Evolutionary conservation across 1,284 basidiomycete species (phyloP).

Genomic region (Leccinum griseonigrum): DNA sequence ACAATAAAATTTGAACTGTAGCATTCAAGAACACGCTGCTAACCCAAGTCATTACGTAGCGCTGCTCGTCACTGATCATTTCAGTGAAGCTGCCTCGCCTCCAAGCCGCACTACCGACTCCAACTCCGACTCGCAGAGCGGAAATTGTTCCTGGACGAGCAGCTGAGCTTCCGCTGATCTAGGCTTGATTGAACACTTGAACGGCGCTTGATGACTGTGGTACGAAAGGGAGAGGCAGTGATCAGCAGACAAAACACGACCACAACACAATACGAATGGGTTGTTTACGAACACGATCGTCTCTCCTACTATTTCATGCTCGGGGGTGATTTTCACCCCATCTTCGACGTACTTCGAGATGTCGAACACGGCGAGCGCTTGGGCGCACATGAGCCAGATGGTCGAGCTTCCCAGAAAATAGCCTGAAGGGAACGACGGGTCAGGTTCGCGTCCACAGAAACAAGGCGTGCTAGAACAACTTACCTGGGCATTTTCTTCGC

Average conservation of each 20-base stretch:
- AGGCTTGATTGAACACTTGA: conserved; percentile 53
- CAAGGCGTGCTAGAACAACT: not conserved
- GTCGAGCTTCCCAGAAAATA: conserved; percentile 17
- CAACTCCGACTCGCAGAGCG: not conserved
- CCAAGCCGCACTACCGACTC: not conserved
- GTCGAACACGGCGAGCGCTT: conserved; percentile 19
- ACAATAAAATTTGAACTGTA: no score
- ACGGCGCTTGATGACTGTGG: conserved; percentile 52
- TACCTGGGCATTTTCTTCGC: conserved; percentile 17
- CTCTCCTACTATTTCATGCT: conserved; percentile 12
- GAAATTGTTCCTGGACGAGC: conserved; percentile 42
- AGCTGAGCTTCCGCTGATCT: conserved; percentile 47
- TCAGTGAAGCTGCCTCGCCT: not conserved
- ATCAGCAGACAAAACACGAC: not conserved
- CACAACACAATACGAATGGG: not conserved
- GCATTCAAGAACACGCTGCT: no score
- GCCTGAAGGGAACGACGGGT: conserved; percentile 7
- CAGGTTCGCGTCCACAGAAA: not conserved
- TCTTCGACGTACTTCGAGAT: conserved; percentile 19
- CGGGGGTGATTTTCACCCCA: conserved; percentile 19
- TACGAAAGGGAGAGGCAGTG: not conserved
- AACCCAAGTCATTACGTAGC: not conserved
- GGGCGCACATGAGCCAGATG: conserved; percentile 16
- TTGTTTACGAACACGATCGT: conserved; percentile 13
- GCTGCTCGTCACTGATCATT: not conserved